Evolutionary conservation across 2,329 filamentous ascomycete genomes (phyloP).

Genomic region (Diaporthe sp.): DNA sequence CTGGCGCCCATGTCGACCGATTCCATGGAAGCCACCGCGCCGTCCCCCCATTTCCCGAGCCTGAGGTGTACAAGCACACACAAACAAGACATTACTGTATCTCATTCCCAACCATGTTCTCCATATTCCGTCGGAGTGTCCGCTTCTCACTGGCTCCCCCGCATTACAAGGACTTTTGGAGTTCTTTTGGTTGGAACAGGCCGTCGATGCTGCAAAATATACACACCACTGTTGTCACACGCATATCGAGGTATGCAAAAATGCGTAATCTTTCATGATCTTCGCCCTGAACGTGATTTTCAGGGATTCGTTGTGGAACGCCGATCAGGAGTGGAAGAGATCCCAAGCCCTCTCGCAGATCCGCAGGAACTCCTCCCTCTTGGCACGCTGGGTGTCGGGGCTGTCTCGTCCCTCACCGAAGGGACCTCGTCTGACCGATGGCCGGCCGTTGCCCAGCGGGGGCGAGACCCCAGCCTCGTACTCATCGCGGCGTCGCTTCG

Average conservation of each 20-base stretch:
- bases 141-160: neutral
- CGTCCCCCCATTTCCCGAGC: neutral
- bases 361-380: conserved; percentile 92
- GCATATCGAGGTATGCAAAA: conserved; percentile 26
- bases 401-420: conserved; percentile 87
- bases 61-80: conserved; percentile 24
- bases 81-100: conserved; percentile 36
- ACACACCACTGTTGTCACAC: conserved; percentile 26
- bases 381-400: conserved; percentile 83
- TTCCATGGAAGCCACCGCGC: conserved; percentile 16
- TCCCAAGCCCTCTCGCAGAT: conserved; percentile 95
- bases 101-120: conserved; percentile 20
- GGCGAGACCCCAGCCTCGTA: conserved; percentile 94
- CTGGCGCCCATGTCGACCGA: conserved; percentile 29
- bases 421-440: conserved; percentile 72
- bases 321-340: conserved; percentile 86
- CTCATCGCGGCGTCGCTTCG: conserved; percentile 84
- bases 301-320: neutral
- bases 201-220: conserved; percentile 21
- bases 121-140: neutral
- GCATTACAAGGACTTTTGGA: conserved; percentile 19
- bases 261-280: neutral
- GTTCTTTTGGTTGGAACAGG: conserved; percentile 14
- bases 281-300: neutral
- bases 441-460: conserved; percentile 81